Evolutionary conservation across 805 yeast genomes (phyloP).

Genomic region (Komagataella pastoris): DNA sequence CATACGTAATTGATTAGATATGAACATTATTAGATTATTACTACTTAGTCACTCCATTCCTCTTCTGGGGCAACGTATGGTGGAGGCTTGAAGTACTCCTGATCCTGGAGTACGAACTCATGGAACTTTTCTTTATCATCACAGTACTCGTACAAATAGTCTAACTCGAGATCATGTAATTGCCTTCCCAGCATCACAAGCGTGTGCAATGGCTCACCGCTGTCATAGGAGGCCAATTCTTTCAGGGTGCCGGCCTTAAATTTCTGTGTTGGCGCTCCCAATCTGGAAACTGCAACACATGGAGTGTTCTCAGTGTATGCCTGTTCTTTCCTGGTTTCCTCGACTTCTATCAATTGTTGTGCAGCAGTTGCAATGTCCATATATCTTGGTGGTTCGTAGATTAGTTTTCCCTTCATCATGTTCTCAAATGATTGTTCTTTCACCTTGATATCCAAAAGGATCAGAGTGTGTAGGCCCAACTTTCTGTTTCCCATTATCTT

Average conservation of each 20-base stretch:
- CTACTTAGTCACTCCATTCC: slow-evolving; percentile 6
- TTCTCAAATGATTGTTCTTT: slow-evolving; percentile 94
- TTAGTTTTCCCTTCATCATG: slow-evolving; percentile 81
- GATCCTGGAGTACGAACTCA: slow-evolving; percentile 36
- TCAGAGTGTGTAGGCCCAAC: slow-evolving; percentile 83
- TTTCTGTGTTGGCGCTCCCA: slow-evolving; percentile 75
- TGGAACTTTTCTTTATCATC: slow-evolving; percentile 41
- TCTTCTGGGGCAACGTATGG: slow-evolving; percentile 45
- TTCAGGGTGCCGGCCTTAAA: slow-evolving; percentile 77
- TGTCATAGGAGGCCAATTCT: slow-evolving; percentile 69
- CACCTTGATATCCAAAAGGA: slow-evolving; percentile 85
- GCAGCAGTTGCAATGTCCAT: slow-evolving; percentile 90
- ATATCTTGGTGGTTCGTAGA: slow-evolving; percentile 94
- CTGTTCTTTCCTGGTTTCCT: slow-evolving; percentile 57
- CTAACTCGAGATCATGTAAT: slow-evolving; percentile 87
- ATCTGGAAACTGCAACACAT: slow-evolving; percentile 83
- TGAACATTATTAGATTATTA: background rate
- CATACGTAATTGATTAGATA: background rate
- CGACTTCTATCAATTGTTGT: slow-evolving; percentile 76
- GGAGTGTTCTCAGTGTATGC: slow-evolving; percentile 86
- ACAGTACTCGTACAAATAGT: slow-evolving; percentile 67
- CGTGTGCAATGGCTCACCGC: slow-evolving; percentile 93
- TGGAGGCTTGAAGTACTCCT: slow-evolving; percentile 62
- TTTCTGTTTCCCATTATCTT: slow-evolving; percentile 81
- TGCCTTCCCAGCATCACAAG: slow-evolving; percentile 83